Base-by-base conservation (phyloP, 1,139 yeast species). In the Candida dubliniensis region DNA sequence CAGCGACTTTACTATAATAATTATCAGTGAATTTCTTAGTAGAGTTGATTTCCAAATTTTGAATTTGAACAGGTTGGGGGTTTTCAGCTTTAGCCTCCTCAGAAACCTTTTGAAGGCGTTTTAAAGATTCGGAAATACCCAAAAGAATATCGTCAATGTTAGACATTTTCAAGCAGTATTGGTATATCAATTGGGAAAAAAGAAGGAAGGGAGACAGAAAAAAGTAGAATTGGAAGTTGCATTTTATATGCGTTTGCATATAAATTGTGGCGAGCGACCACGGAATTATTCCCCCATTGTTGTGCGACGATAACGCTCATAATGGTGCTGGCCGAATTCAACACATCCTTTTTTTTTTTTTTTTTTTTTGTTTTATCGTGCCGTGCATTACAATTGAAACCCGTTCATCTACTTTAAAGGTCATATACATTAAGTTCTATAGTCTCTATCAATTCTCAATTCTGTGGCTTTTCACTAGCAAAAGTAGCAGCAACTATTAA, bases 401-500 rank as follows among this genome's bases (percentile, higher is more conserved):
- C 23, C 23, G 23, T 18, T 18, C 5, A 18, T 18, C 23, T 18
- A 4, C 5, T 18, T 18, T 18, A 18, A 18, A 18, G 23, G 5
- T 18, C 23, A 27, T 10, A 25, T 25, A 27, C 30, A 10, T n/a
- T 35, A 12, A 12, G 13, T 36, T 8, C 5, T 30, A 23, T 30
- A 15, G 6, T 34, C 14, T 31, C 33, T 40, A 34, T 32, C 33
- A 13, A 25, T 18, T 24, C 8, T 26, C 25, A 27, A 12, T 27
- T 34, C 6, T 24, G 11, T 32, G 76, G 76, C 40, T 56, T 64
- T 47, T 63, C 53, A 25, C 72, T 57, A 12, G 96, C 99, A 74
- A 93, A 93, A 2, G 99, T 95, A 27, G 98, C 99, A 34, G 97
- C 99, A 34, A 93, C 98, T 50, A 93, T 86, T 60, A 93, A 75